phyloP scores from a whole-genome alignment of 2,329 filamentous ascomycete genomes.

The Aureobasidium vineae region DNA sequence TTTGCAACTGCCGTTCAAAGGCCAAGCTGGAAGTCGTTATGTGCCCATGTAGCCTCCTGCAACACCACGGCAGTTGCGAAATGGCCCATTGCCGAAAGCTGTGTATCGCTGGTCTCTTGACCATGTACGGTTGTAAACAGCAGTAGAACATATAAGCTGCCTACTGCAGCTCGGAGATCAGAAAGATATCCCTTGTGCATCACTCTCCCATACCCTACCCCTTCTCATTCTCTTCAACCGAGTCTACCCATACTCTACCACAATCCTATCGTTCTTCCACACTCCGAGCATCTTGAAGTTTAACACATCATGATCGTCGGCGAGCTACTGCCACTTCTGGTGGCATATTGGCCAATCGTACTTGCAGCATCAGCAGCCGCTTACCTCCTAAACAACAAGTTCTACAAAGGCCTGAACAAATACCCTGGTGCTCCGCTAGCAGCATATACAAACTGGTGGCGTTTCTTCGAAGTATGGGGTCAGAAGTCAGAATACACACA shows the following conservation, averaged over 20 bases:
- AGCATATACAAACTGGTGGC: conserved; percentile 69
- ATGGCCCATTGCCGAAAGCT: conserved; percentile 4
- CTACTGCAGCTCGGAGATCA: background rate
- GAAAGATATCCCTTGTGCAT: background rate
- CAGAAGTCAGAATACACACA: conserved; percentile 67
- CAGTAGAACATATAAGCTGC: conserved; percentile 20
- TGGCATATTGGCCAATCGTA: conserved; percentile 45
- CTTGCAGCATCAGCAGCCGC: conserved; percentile 37
- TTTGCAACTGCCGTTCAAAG: conserved; percentile 15
- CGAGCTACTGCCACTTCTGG: conserved; percentile 33
- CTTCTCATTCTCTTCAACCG: conserved; percentile 12
- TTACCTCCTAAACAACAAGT: conserved; percentile 48
- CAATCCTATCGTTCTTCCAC: background rate
- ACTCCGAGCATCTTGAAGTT: background rate
- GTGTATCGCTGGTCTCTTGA: background rate
- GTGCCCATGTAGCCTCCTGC: background rate
- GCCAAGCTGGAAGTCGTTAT: conserved; percentile 7
- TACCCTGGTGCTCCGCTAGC: conserved; percentile 73
- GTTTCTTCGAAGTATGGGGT: conserved; percentile 66
- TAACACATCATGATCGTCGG: conserved; percentile 36
- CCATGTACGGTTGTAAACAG: conserved; percentile 1
- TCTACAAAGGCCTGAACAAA: conserved; percentile 59
- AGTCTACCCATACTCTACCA: background rate
- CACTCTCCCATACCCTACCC: background rate
- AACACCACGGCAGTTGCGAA: conserved; percentile 16